A percentile compares a stretch with the other conserved stretches of the same genome.
These are phyloP conservation scores for Astrocystis sublimbata DNA, from an alignment of 495 filamentous ascomycete genomes.

Conservation along the genomic window DNA sequence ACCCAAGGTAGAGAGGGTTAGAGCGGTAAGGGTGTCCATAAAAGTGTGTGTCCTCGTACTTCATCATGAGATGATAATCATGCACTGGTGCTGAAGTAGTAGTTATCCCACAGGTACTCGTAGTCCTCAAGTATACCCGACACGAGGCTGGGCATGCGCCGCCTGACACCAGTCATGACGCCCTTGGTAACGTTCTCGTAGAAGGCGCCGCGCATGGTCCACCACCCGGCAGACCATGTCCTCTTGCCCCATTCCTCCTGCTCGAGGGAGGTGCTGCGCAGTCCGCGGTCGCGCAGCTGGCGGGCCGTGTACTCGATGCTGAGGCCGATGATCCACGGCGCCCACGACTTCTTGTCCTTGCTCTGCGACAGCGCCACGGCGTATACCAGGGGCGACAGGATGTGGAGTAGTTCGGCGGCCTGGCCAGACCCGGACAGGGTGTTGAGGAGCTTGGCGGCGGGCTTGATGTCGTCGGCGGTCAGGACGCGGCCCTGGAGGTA, in stretches of 20 bases:
- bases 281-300: slow-evolving; percentile 73
- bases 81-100: slow-evolving; percentile 71
- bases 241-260: slow-evolving; percentile 81
- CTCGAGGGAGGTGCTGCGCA: slow-evolving; percentile 81
- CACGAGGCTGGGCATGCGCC: slow-evolving; percentile 74
- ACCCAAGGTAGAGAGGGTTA: background rate
- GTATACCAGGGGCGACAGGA: slow-evolving; percentile 85
- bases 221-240: slow-evolving; percentile 91
- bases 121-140: slow-evolving; percentile 89
- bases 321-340: slow-evolving; percentile 87
- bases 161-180: slow-evolving; percentile 68
- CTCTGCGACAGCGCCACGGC: slow-evolving; percentile 77
- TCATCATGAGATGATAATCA: slow-evolving; percentile 27
- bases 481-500: slow-evolving; percentile 91
- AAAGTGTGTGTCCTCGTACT: too few species aligned
- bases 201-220: slow-evolving; percentile 91
- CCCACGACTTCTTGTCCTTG: slow-evolving; percentile 68
- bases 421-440: slow-evolving; percentile 68
- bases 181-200: slow-evolving; percentile 92
- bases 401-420: slow-evolving; percentile 84
- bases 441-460: slow-evolving; percentile 79
- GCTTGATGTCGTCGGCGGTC: slow-evolving; percentile 94
- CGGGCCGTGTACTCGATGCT: slow-evolving; percentile 84
- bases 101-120: slow-evolving; percentile 96
- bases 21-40: background rate